Base-by-base conservation (phyloP, 257 asterid genomes). In the Lycium barbarum region DNA sequence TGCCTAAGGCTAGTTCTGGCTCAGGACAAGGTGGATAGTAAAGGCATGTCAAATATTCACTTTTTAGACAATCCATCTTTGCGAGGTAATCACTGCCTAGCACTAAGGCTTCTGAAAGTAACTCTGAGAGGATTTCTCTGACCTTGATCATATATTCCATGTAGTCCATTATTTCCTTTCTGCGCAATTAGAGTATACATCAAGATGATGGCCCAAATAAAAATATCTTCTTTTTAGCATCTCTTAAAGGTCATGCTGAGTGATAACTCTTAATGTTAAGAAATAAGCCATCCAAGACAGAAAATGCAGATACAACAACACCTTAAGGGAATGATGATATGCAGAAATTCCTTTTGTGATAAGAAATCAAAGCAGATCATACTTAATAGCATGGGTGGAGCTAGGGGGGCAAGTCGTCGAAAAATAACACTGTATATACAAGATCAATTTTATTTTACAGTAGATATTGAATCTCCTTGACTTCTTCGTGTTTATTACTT, bases 1-100 rank as follows among this genome's bases (percentile, higher is more conserved):
- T 86, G 74, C 96, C 98, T 5, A 91, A 59, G 0, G 93, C 89
- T 76, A 66, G 85, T 12, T 93, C 90, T 0, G 98, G 98, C 82
- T 95, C 93, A 3, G 98, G 98, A 67, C 93, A 91, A 51, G 95
- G 80, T 17, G 96, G 97, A 86, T 95, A 93, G 36, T 95, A 93
- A 2, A 90, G 89, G 85, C 97, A 93, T 0, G 92, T 71, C 40
- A 93, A 58, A 13, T 89, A 88, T 38, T 88, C 90, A 38, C 95
- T 89, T 78, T 90, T 90, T 90, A 92, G 86, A 87, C 93, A 90
- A 14, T 90, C 87, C 53, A 89, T 87, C 66, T 86, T 8, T 76
- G 85, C 88, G 65, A 95, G 73, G 83, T 86, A 80, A 40, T 89
- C 91, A 0, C 70, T 82, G 80, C 79, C 82, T 43, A 91, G 87